phyloP scores from a whole-genome alignment of 495 filamentous ascomycete genomes.

The Penicillium canescens region DNA sequence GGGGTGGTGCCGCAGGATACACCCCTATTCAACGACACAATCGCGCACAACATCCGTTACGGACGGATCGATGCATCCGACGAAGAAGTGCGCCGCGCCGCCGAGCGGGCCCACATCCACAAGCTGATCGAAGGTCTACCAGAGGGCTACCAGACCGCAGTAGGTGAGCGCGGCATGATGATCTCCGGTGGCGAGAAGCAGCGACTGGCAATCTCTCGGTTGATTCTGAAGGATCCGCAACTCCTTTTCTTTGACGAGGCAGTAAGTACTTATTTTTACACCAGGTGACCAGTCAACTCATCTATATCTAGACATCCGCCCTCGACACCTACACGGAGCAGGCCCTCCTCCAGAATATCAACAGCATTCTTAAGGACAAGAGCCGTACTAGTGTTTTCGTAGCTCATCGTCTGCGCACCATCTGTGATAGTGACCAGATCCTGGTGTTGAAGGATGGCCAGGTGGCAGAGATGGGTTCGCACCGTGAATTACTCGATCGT shows the following conservation, averaged over 20 bases:
- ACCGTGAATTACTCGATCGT: slow-evolving; percentile 75
- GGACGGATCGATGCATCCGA: slow-evolving; percentile 78
- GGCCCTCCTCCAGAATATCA: slow-evolving; percentile 87
- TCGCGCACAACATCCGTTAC: slow-evolving; percentile 94
- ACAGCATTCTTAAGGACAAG: slow-evolving; percentile 89
- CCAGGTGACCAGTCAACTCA: slow-evolving; percentile 6
- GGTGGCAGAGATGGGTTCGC: slow-evolving; percentile 84
- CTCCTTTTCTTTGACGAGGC: slow-evolving; percentile 97
- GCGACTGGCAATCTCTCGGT: slow-evolving; percentile 78
- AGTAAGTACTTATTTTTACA: slow-evolving; percentile 41
- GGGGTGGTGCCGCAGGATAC: slow-evolving; percentile 98
- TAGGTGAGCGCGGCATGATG: slow-evolving; percentile 97
- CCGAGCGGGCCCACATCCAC: slow-evolving; percentile 79
- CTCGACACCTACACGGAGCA: slow-evolving; percentile 96
- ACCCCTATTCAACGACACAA: slow-evolving; percentile 92
- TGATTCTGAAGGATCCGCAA: slow-evolving; percentile 90
- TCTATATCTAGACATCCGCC: slow-evolving; percentile 67
- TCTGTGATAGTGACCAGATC: slow-evolving; percentile 92
- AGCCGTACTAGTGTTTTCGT: slow-evolving; percentile 89
- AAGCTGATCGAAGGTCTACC: slow-evolving; percentile 76
- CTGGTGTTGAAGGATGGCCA: slow-evolving; percentile 83
- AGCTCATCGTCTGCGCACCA: slow-evolving; percentile 87
- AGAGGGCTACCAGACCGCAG: slow-evolving; percentile 86
- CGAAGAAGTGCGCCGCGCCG: slow-evolving; percentile 72
- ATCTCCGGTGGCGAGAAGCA: slow-evolving; percentile 98